A percentile compares a stretch with the other conserved stretches of the same genome.
Conservation (phyloP, 345 rosid genomes). For the Ceriops zippeliana region DNA sequence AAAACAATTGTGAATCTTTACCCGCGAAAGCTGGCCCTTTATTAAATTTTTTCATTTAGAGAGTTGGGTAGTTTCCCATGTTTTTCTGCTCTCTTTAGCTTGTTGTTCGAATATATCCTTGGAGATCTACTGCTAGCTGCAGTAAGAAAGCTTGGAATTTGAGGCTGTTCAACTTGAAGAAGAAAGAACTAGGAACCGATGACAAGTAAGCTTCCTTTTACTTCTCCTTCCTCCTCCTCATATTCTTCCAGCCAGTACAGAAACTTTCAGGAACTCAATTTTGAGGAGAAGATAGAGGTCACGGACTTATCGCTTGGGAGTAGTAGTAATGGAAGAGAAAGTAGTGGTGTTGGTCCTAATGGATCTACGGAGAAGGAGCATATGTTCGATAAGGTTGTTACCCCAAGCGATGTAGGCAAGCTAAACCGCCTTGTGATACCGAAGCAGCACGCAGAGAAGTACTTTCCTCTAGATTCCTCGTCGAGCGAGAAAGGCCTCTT, state of each 20-base stretch:
- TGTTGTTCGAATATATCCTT: slow-evolving; percentile 26
- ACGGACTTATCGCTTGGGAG: slow-evolving; percentile 47
- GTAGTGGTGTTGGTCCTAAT: slow-evolving; percentile 20
- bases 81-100: slow-evolving; percentile 21
- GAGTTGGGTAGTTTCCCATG: slow-evolving; percentile 1
- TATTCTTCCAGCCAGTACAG: slow-evolving; percentile 25
- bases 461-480: slow-evolving; percentile 54
- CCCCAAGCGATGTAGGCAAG: slow-evolving; percentile 85
- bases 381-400: slow-evolving; percentile 81
- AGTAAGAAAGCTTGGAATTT: slow-evolving; percentile 15
- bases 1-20: neutral
- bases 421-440: slow-evolving; percentile 74
- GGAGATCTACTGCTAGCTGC: slow-evolving; percentile 16
- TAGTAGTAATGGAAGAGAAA: slow-evolving; percentile 8
- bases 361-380: slow-evolving; percentile 47
- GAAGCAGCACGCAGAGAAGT: slow-evolving; percentile 77
- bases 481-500: slow-evolving; percentile 80
- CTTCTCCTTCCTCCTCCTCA: slow-evolving; percentile 22
- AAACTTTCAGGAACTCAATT: slow-evolving; percentile 24
- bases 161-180: slow-evolving; percentile 29
- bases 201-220: slow-evolving; percentile 25
- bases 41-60: neutral
- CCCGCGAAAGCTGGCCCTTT: slow-evolving; percentile 28
- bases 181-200: slow-evolving; percentile 28
- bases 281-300: slow-evolving; percentile 35